Base-by-base conservation (phyloP, 495 filamentous ascomycete genomes). In the Aspergillus sclerotiicarbonarius region DNA sequence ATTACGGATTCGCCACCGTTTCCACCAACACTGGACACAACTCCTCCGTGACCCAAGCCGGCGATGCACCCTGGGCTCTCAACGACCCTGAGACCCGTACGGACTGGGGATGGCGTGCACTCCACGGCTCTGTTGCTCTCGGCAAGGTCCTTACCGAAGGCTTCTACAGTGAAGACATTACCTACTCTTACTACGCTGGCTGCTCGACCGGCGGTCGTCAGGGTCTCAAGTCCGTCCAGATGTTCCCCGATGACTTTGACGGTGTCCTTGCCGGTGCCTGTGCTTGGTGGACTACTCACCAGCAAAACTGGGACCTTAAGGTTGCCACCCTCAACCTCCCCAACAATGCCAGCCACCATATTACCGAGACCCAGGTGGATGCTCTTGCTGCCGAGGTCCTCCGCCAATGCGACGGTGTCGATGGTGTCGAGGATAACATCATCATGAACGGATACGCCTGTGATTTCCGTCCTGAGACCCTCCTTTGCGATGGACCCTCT, bases 141-240 rank as follows among this genome's bases (percentile, higher is more conserved):
- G 70, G 57, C 8, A 76, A 76, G 44, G 47, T 39, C 4, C 59
- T 80, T 8, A 66, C 65, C 0, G 58, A 60, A 6, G 63, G 62
- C 4, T 86, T 78, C 70, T 82, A 84, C 58, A 67, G 64, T 16
- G 63, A 51, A 0, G 31, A 62, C 3, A 64, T 76, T 47, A 60
- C 62, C 8, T 76, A 81, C 54, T 78, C 73, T 8, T 87, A 87
- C 65, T 87, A 80, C 60, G 64, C 68, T 15, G 81, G 81, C n/a
- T 88, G 83, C 67, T 85, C 82, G 0, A 83, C 80, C 0, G 84
- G 84, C 32, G 84, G 84, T 7, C 71, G 82, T 0, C 81, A 85
- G 58, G 84, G 83, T 3, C 57, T 85, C 2, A 80, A 80, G 48
- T 73, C 78, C 5, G 72, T 80, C 2, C 74, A 86, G 60, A 67